These are phyloP conservation scores for Lipomyces anomalus DNA, from an alignment of 805 yeast genomes.

Conservation along the genomic window DNA sequence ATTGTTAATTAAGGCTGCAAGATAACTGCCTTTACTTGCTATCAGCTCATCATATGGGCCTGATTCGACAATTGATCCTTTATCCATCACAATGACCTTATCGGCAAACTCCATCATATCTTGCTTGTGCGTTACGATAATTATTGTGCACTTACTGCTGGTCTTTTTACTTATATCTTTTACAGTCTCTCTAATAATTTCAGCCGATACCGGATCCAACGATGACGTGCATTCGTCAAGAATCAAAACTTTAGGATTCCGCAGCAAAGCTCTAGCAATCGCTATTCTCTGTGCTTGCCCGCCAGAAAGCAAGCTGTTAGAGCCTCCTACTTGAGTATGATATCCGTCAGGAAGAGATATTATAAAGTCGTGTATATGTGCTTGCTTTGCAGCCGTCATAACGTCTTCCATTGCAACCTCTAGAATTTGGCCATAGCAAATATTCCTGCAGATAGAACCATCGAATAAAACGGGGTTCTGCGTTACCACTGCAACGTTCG, in stretches of 20 bases:
- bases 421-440: slow-evolving; percentile 48
- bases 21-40: not conserved
- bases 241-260: slow-evolving; percentile 57
- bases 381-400: slow-evolving; percentile 38
- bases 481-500: slow-evolving; percentile 59
- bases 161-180: slow-evolving; percentile 28
- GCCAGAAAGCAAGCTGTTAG: slow-evolving; percentile 58
- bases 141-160: slow-evolving; percentile 32
- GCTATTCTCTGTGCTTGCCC: slow-evolving; percentile 88
- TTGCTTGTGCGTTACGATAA: slow-evolving; percentile 69
- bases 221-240: slow-evolving; percentile 91
- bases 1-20: slow-evolving; percentile 3
- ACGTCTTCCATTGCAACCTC: slow-evolving; percentile 28
- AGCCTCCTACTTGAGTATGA: slow-evolving; percentile 52
- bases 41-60: slow-evolving; percentile 16
- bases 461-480: slow-evolving; percentile 68
- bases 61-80: slow-evolving; percentile 12
- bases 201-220: slow-evolving; percentile 60
- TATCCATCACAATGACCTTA: slow-evolving; percentile 35
- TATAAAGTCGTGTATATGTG: slow-evolving; percentile 53
- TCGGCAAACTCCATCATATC: slow-evolving; percentile 60
- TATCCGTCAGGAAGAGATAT: slow-evolving; percentile 51
- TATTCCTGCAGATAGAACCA: slow-evolving; percentile 67
- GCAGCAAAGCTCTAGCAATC: slow-evolving; percentile 71
- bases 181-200: slow-evolving; percentile 47